Conservation (phyloP, 2,329 filamentous ascomycete species). For the Laburnicola sp. region DNA sequence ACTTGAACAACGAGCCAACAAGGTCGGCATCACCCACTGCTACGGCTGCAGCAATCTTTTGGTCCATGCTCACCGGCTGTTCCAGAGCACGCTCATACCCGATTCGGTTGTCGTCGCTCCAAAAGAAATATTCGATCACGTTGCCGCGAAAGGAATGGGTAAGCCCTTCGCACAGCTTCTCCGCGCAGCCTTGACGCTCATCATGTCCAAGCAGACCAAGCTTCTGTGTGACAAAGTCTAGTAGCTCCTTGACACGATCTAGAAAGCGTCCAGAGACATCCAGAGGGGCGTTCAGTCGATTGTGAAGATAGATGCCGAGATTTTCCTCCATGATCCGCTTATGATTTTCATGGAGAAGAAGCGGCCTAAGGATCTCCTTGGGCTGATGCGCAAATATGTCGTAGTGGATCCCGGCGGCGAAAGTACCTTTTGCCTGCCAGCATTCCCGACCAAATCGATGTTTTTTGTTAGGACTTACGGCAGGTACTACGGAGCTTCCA, state of each 20-base stretch:
- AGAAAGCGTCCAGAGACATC: not conserved
- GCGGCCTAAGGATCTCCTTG: not conserved
- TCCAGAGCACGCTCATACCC: not conserved
- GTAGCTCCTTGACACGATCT: not conserved
- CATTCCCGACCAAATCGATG: not conserved
- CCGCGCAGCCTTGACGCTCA: not conserved
- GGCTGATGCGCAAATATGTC: slow-evolving; percentile 6
- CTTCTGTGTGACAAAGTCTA: not conserved
- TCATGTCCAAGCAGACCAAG: not conserved
- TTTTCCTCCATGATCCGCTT: not conserved
- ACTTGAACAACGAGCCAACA: not conserved
- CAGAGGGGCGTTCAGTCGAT: not conserved
- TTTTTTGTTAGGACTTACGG: slow-evolving; percentile 8
- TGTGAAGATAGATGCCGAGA: not conserved
- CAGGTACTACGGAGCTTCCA: slow-evolving; percentile 11
- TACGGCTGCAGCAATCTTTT: slow-evolving; percentile 3
- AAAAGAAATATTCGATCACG: not conserved
- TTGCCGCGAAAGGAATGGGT: not conserved
- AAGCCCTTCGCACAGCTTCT: not conserved
- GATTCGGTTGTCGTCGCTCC: not conserved
- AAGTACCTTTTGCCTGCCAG: slow-evolving; percentile 2
- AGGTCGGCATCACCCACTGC: not conserved
- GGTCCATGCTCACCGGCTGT: too few species aligned
- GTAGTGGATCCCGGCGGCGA: slow-evolving; percentile 7
- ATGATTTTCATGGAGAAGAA: not conserved